Conservation (phyloP, 2,329 filamentous ascomycete genomes). For the Calonectria hawksworthii region DNA sequence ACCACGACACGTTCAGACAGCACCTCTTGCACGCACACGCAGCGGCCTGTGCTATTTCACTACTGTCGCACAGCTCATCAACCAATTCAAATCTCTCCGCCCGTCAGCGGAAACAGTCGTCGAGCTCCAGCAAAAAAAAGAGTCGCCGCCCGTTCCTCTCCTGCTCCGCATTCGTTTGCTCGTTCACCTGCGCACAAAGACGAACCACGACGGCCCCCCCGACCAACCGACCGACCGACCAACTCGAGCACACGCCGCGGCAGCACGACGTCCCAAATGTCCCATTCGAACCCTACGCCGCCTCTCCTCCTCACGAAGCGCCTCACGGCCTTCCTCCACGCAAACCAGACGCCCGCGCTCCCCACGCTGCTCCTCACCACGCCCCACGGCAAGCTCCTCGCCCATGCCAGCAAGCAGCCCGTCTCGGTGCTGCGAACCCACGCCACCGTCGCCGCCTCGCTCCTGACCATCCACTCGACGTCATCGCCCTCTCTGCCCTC, state of each 20-base stretch:
- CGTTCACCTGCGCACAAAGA: neutral
- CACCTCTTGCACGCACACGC: neutral
- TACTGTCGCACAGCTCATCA: neutral
- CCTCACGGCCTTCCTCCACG: conserved; percentile 72
- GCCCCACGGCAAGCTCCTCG: conserved; percentile 73
- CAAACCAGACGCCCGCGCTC: conserved; percentile 69
- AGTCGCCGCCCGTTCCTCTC: neutral
- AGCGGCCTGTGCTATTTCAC: neutral
- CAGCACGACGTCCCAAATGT: conserved; percentile 45
- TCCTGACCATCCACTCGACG: conserved; percentile 70
- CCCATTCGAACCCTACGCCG: conserved; percentile 59
- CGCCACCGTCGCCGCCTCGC: conserved; percentile 73
- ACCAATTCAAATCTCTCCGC: neutral
- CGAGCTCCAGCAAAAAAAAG: neutral
- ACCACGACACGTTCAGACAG: neutral
- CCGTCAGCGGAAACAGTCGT: neutral
- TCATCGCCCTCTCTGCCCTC: conserved; percentile 58
- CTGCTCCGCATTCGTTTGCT: neutral
- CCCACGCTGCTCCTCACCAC: conserved; percentile 73
- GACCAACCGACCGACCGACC: neutral
- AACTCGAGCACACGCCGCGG: conserved; percentile 3
- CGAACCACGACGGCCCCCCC: neutral
- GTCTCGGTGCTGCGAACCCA: conserved; percentile 72
- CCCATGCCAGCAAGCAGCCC: conserved; percentile 69
- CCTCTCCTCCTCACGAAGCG: conserved; percentile 76